Evolutionary conservation across 2,329 filamentous ascomycete genomes (phyloP), one percentile per base, ranked within the genome.

Genomic region (Hymenoscyphus occultus): DNA sequence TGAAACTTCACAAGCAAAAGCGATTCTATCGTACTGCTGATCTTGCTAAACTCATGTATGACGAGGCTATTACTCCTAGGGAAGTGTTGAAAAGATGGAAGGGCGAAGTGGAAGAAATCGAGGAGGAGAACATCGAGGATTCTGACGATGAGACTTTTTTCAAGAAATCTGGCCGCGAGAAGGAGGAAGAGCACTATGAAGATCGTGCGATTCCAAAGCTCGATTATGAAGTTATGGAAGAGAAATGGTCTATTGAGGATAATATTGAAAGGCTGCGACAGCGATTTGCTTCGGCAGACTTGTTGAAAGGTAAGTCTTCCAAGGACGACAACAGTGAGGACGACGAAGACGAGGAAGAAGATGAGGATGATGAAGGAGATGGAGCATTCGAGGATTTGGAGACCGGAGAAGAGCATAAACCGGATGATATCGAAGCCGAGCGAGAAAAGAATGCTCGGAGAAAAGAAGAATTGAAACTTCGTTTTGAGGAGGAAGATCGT

Each of bases 401-500:
- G 77, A 89, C 89, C 0, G 90, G 87, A 2, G 89, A 93, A 72
- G 81, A 83, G 35, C 81, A 84, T 74, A 79, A 80, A 66, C 69
- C 74, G 68, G 56, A 74, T 72, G 79, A 80, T 59, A 82, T 98
- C n/a, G 92, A 94, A 68, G 90, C 88, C 3, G 95, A 99, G 79
- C 90, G 95, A 71, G 92, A 92, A 71, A 90, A 87, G 77, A 99
- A 99, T 73, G 95, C 95, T 1, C 87, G 88, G 70, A 85, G 91
- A 69, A 99, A 99, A 78, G 95, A 97, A 78, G 95, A 99, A 76
- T 85, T 99, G 62, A 96, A 92, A 76, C 82, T 96, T 61, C 88
- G 96, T 1, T 99, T 99, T 74, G 95, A 99, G 74, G 93, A 98
- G 77, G 95, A 99, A 81, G 95, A 99, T 75, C 86, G 92, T n/a